Base-by-base conservation (phyloP, 2,329 filamentous ascomycete genomes). In the Raffaelea albimanens region DNA sequence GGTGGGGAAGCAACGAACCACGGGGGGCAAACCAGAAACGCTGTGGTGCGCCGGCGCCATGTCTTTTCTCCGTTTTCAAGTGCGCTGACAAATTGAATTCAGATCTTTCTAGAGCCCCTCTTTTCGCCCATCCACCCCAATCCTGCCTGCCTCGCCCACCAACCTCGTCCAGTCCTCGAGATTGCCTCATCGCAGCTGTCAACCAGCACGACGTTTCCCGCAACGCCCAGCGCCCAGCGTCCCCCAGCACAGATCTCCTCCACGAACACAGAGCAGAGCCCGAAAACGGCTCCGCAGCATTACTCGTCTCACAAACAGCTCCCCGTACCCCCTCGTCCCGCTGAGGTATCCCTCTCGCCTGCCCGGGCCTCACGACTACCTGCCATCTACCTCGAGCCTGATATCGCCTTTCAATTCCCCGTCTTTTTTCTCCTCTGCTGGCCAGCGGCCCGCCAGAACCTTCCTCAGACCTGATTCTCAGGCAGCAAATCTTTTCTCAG, bases 41-140 rank as follows among this genome's bases (percentile, higher is more conserved):
- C 13, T 10, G 34, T 38, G 34, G 34, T 16, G 14, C 13, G 13
- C 34, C 14, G 14, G 14, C 34, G 34, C 34, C 7, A 16, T 25
- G 20, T 43, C 22, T 29, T 43, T 25, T 43, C 5, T 11, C 16
- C 3, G 25, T 33, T 9, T 4, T 34, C 31, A 19, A 13, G 23
- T 18, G 45, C 46, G 53, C 53, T 58, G 51, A 59, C 57, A 58
- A 59, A 58, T 59, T 57, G 46, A 54, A 50, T 44, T 52, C 43
- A 33, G 41, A 47, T 53, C 44, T 49, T 52, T 48, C 34, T 47
- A 46, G 22, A 48, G 50, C 55, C 56, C 56, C 50, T 55, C 55
- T 55, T 55, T 51, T 52, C 52, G n/a, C n/a, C n/a, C 43, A 48
- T 38, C 41, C 25, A 7, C 25, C 13, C 25, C 25, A 29, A 13